Evolutionary conservation across 2,329 filamentous ascomycete genomes (phyloP).

Genomic region (Fusarium sulawesiense): DNA sequence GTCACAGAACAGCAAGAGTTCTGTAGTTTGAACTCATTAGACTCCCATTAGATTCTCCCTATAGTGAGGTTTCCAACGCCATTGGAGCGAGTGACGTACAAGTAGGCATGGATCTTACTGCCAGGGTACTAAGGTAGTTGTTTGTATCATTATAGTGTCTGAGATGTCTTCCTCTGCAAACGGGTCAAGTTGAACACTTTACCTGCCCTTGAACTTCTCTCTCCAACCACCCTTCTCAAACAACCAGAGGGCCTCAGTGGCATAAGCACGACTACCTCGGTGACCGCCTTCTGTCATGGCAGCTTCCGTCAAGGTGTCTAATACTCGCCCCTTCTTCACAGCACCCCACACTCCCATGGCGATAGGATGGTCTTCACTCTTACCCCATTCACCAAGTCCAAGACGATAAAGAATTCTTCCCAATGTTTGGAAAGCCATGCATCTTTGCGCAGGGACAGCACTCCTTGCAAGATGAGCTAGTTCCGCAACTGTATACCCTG

Average conservation of each 20-base stretch:
- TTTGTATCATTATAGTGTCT: neutral
- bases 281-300: conserved; percentile 77
- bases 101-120: neutral
- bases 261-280: conserved; percentile 83
- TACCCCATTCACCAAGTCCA: conserved; percentile 77
- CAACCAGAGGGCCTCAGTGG: conserved; percentile 89
- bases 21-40: neutral
- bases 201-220: conserved; percentile 68
- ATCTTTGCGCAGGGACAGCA: conserved; percentile 85
- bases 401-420: conserved; percentile 87
- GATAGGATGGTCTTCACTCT: conserved; percentile 66
- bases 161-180: neutral
- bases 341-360: conserved; percentile 86
- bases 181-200: conserved; percentile 35
- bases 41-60: neutral
- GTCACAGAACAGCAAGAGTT: neutral
- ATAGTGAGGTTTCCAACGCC: too few species aligned
- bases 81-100: neutral
- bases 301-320: conserved; percentile 82
- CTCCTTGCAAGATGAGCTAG: conserved; percentile 84
- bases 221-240: conserved; percentile 79
- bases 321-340: conserved; percentile 78
- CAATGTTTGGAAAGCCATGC: conserved; percentile 90
- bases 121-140: neutral
- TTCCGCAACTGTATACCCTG: conserved; percentile 92